Evolutionary conservation across 2,329 filamentous ascomycete genomes (phyloP), one percentile per base, ranked within the genome.

Genomic region (Beauveria asiatica): DNA sequence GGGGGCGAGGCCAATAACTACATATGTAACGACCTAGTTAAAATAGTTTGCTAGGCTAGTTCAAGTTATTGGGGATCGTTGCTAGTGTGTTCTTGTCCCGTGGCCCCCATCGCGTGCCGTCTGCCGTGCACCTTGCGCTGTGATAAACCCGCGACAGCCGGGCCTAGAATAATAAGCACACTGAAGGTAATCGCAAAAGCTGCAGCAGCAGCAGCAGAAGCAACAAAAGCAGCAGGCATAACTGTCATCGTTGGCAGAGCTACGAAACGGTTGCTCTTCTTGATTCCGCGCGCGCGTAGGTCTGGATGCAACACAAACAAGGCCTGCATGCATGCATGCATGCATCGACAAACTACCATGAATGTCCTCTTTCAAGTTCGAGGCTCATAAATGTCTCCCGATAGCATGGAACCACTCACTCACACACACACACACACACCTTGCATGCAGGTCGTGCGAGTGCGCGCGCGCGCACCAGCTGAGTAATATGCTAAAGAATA

Each of bases 401-500:
- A 11, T 30, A 30, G 9, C 30, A 30, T 23, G 30, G 13, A 49
- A 27, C 23, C 39, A 41, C 39, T 5, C 37, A 39, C 37, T 5
- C 19, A 37, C 37, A 39, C 37, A 16, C 37, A 39, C 37, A 16
- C 37, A 39, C 37, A 16, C 37, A 41, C 39, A n/a, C 21, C 5
- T 23, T 21, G 19, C 49, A 27, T 41, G 19, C 33, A 41, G 19
- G 33, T 37, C n/a, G 48, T 37, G 30, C 30, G 7, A 19, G n/a
- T 53, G 52, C 41, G 52, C 52, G 52, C 41, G 52, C 52, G 52
- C 41, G 52, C 52, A 41, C 23, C 19, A 55, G 52, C 52, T 55
- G 52, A 55, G 52, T 55, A 55, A 55, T 41, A 55, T 27, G 41
- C n/a, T 21, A 25, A 23, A 11, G 21, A 41, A 44, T 23, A 33